phyloP scores from a whole-genome alignment of 2,329 filamentous ascomycete genomes.

The Phyllosticta citrichinensis region DNA sequence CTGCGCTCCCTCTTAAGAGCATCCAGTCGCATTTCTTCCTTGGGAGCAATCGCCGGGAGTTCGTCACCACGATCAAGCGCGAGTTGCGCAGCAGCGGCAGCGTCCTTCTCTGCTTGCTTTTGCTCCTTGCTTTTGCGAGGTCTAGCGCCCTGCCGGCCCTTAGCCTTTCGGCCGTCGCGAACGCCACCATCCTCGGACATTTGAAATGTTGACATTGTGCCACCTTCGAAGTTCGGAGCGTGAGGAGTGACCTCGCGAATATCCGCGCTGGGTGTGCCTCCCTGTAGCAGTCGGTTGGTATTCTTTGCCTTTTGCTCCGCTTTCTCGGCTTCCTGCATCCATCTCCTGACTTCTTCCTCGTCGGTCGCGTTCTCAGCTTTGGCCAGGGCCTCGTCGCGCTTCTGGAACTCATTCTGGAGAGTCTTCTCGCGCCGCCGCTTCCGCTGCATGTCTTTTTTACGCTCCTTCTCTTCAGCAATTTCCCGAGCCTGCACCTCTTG shows the following conservation, averaged over 20 bases:
- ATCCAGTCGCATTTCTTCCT: conserved; percentile 45
- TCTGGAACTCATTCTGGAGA: conserved; percentile 76
- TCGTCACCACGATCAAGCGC: conserved; percentile 72
- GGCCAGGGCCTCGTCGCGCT: conserved; percentile 69
- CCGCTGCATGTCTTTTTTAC: conserved; percentile 99
- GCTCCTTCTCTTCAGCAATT: conserved; percentile 89
- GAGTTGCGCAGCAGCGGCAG: conserved; percentile 78
- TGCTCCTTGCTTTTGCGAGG: conserved; percentile 81
- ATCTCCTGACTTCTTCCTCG: conserved; percentile 69
- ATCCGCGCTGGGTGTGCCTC: conserved; percentile 66
- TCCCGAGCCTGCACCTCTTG: conserved; percentile 84
- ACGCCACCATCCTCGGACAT: conserved; percentile 45
- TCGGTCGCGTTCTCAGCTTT: conserved; percentile 71
- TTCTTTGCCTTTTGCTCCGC: conserved; percentile 88
- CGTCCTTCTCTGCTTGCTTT: conserved; percentile 60
- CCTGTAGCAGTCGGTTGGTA: conserved; percentile 77
- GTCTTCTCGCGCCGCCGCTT: conserved; percentile 93
- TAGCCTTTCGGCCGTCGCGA: conserved; percentile 33
- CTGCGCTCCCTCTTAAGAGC: conserved; percentile 29
- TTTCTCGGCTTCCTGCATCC: conserved; percentile 76
- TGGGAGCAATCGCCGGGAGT: conserved; percentile 50
- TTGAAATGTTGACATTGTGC: conserved; percentile 76
- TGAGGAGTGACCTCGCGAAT: conserved; percentile 60
- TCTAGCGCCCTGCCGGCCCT: conserved; percentile 46
- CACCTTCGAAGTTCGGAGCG: conserved; percentile 73